Conservation (phyloP, 108 stramenopile genomes). For the Skeletonema potamos region DNA sequence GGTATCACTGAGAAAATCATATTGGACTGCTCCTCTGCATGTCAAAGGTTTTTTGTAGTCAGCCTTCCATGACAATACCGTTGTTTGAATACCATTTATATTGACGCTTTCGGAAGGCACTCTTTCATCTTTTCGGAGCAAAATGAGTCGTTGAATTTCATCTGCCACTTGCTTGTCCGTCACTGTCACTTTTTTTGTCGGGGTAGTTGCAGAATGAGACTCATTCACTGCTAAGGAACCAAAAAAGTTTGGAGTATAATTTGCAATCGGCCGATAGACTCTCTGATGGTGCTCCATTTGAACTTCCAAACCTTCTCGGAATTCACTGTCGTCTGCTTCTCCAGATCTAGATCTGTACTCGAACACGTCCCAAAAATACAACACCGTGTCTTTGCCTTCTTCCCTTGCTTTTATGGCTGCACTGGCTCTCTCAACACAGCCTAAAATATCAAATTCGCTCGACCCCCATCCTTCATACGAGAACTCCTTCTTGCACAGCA, state of each 20-base stretch:
- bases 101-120: background rate
- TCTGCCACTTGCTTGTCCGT: slow-evolving; percentile 16
- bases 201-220: background rate
- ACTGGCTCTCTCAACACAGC: slow-evolving; percentile 28
- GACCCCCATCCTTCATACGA: slow-evolving; percentile 23
- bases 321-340: slow-evolving; percentile 5
- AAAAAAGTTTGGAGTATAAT: slow-evolving; percentile 42
- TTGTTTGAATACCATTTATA: background rate
- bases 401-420: background rate
- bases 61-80: background rate
- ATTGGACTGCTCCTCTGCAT: slow-evolving; percentile 36
- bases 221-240: background rate
- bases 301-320: slow-evolving; percentile 21
- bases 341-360: slow-evolving; percentile 26
- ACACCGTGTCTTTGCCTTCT: background rate
- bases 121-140: background rate
- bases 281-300: slow-evolving; percentile 43
- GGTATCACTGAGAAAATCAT: slow-evolving; percentile 28
- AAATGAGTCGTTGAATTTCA: slow-evolving; percentile 14
- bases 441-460: slow-evolving; percentile 42
- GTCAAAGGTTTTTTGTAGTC: slow-evolving; percentile 17
- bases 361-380: slow-evolving; percentile 45
- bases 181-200: background rate
- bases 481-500: slow-evolving; percentile 32
- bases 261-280: slow-evolving; percentile 14